These are phyloP conservation scores for Phytophthora tentaculata DNA, from an alignment of 352 stramenopile genomes.

Conservation along the genomic window DNA sequence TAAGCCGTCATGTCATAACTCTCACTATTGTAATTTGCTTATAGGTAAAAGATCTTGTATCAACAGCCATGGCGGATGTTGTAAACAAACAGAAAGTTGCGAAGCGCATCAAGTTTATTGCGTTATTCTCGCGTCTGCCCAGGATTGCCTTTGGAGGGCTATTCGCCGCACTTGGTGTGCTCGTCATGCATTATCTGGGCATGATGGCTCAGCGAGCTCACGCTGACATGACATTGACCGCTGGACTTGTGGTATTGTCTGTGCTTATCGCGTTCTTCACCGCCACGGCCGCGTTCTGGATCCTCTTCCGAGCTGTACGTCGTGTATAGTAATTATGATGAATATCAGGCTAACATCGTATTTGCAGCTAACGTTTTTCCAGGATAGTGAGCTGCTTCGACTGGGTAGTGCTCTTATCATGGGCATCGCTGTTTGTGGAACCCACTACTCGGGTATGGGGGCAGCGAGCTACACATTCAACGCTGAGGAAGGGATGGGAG, in stretches of 20 bases:
- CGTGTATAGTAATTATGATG: neutral
- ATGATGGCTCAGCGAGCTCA: constrained; percentile 71
- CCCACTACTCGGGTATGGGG: constrained; percentile 64
- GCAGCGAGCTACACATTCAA: constrained; percentile 47
- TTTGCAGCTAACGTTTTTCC: constrained; percentile 66
- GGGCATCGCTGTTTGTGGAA: constrained; percentile 69
- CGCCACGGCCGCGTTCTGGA: constrained; percentile 72
- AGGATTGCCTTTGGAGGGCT: constrained; percentile 55
- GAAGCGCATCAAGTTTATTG: constrained; percentile 60
- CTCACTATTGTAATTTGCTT: neutral
- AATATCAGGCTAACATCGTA: neutral
- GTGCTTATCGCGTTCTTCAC: constrained; percentile 63
- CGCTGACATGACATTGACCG: constrained; percentile 43
- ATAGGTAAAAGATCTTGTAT: constrained; percentile 48
- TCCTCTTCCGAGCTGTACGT: constrained; percentile 63
- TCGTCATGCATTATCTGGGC: constrained; percentile 80
- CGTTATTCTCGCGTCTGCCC: constrained; percentile 63
- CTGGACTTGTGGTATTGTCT: constrained; percentile 52
- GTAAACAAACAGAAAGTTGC: constrained; percentile 56
- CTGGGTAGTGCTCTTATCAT: constrained; percentile 65
- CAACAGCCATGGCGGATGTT: constrained; percentile 50
- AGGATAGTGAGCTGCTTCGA: constrained; percentile 54
- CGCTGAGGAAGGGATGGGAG: constrained; percentile 34
- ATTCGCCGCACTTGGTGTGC: constrained; percentile 62
- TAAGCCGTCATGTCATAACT: too few relatives aligned